A percentile compares a stretch with the other conserved stretches of the same genome.
Conservation (phyloP, 2,329 filamentous ascomycete genomes). For the Colletotrichum melonis region DNA sequence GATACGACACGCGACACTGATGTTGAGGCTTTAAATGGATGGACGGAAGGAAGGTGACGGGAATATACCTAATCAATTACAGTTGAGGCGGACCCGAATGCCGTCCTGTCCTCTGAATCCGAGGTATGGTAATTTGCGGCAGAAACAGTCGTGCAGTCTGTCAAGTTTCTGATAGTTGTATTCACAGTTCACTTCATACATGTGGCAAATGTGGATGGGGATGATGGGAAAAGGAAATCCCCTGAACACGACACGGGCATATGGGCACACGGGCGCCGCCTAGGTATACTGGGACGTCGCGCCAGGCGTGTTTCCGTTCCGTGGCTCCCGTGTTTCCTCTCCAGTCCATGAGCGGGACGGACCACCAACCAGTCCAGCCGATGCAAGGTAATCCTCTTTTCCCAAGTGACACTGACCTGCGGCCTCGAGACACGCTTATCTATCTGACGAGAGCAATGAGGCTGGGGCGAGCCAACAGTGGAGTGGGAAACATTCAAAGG, state of each 20-base stretch:
- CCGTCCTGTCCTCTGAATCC: background rate
- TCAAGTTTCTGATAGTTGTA: too few relatives aligned
- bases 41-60: background rate
- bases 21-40: background rate
- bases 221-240: background rate
- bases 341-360: background rate
- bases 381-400: background rate
- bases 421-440: background rate
- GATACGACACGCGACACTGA: too few relatives aligned
- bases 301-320: constrained; percentile 14
- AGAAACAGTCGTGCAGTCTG: too few relatives aligned
- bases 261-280: background rate
- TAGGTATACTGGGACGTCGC: background rate
- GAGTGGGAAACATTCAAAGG: background rate
- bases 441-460: background rate
- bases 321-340: constrained; percentile 23
- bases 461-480: background rate
- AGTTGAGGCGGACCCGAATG: background rate
- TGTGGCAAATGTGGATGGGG: background rate
- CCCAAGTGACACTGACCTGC: background rate
- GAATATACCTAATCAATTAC: background rate
- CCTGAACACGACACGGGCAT: background rate
- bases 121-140: too few relatives aligned
- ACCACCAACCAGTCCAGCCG: background rate
- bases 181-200: too few relatives aligned